Conservation (phyloP, 176 grass and related monocot species). For the Oryza officinalis region DNA sequence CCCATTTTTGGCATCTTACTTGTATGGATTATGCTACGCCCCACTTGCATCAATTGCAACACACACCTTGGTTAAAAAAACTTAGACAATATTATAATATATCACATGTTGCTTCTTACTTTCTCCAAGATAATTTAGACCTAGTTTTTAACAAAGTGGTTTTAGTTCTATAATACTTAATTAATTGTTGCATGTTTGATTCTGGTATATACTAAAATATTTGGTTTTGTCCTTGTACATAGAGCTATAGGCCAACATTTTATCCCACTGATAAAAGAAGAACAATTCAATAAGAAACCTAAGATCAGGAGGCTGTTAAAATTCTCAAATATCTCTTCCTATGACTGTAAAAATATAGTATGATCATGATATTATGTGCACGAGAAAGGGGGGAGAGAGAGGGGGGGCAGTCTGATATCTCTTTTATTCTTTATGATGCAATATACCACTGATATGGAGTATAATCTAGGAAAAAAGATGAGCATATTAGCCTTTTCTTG, state of each 20-base stretch:
- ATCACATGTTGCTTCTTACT: background rate
- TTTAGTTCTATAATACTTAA: background rate
- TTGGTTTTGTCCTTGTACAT: background rate
- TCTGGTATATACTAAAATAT: background rate
- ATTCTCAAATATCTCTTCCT: background rate
- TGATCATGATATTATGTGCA: background rate
- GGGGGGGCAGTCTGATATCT: background rate
- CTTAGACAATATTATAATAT: background rate
- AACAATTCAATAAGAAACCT: background rate
- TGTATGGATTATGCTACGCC: background rate
- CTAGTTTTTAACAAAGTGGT: background rate
- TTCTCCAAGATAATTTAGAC: background rate
- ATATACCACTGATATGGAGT: background rate
- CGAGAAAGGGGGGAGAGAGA: background rate
- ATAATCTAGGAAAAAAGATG: background rate
- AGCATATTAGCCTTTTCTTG: conserved; percentile 33
- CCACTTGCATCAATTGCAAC: background rate
- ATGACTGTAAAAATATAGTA: background rate
- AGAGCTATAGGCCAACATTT: background rate
- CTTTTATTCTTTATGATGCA: background rate
- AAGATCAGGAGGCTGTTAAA: background rate
- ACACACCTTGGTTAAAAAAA: background rate
- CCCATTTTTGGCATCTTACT: background rate
- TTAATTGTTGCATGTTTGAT: background rate
- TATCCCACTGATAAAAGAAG: background rate